phyloP scores from a whole-genome alignment of 169 alveolate species.

The Plasmodium adleri region DNA sequence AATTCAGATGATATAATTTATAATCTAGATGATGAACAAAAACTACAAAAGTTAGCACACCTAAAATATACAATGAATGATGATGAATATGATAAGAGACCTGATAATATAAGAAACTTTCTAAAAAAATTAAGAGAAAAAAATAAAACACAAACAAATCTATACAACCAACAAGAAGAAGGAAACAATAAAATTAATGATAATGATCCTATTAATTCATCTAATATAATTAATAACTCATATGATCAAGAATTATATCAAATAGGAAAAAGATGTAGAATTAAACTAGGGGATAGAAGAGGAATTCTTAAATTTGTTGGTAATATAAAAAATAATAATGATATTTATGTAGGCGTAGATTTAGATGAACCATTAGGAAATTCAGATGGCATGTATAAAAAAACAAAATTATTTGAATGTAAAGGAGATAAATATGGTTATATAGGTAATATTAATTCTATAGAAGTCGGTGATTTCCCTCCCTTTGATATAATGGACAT shows the following conservation, averaged over 20 bases:
- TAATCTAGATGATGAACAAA: constrained; percentile 51
- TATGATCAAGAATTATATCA: constrained; percentile 61
- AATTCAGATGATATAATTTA: constrained; percentile 24
- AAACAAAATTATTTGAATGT: constrained; percentile 85
- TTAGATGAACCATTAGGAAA: constrained; percentile 94
- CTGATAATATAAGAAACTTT: constrained; percentile 87
- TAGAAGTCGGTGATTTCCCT: constrained; percentile 92
- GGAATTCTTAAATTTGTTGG: constrained; percentile 79
- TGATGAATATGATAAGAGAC: constrained; percentile 90
- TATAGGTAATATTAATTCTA: constrained; percentile 86
- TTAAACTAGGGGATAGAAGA: constrained; percentile 75
- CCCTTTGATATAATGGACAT: constrained; percentile 90
- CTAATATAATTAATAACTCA: not conserved
- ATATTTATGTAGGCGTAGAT: constrained; percentile 86
- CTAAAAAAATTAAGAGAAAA: constrained; percentile 77
- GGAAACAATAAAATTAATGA: not conserved
- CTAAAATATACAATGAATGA: constrained; percentile 89
- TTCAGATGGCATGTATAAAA: constrained; percentile 89
- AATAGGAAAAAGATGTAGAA: constrained; percentile 76
- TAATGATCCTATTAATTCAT: not conserved
- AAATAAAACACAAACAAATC: constrained; percentile 3
- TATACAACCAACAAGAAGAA: not conserved
- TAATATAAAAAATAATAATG: constrained; percentile 52
- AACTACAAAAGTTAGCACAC: constrained; percentile 47
- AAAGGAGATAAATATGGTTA: constrained; percentile 87